Evolutionary conservation across 1,284 basidiomycete species (phyloP).

Genomic region (Afroboletus lepidellus): DNA sequence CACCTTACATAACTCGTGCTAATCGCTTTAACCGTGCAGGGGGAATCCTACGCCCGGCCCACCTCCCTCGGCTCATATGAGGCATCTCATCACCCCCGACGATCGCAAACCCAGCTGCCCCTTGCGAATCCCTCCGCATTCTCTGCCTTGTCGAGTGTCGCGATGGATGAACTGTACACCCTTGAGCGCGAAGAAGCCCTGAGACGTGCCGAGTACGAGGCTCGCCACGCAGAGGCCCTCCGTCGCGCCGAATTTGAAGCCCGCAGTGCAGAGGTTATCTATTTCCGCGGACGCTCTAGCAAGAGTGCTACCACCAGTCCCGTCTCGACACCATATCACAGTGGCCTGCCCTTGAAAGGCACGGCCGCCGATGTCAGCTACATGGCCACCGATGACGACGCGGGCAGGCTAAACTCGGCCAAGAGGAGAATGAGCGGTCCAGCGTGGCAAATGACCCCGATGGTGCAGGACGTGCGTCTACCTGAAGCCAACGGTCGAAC

Average conservation of each 20-base stretch:
- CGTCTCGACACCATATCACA: constrained; percentile 49
- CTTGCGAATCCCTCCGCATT: constrained; percentile 54
- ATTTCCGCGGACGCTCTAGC: constrained; percentile 42
- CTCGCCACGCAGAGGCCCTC: constrained; percentile 75
- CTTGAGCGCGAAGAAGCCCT: constrained; percentile 84
- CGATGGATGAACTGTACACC: constrained; percentile 83
- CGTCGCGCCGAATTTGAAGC: constrained; percentile 77
- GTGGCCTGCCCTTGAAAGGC: constrained; percentile 23
- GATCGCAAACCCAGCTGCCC: constrained; percentile 38
- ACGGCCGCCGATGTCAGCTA: constrained; percentile 38
- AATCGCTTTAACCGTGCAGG: constrained; percentile 36
- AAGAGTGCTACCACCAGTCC: constrained; percentile 76
- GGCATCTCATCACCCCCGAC: constrained; percentile 41
- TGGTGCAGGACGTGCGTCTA: constrained; percentile 29
- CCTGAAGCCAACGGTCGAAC: constrained; percentile 23
- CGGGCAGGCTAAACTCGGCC: constrained; percentile 18
- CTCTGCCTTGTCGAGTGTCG: constrained; percentile 73
- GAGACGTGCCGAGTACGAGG: constrained; percentile 82
- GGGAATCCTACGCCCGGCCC: constrained; percentile 67
- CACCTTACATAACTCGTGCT: constrained; percentile 24
- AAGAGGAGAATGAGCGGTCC: constrained; percentile 51
- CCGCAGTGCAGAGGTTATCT: constrained; percentile 57
- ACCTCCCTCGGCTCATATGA: constrained; percentile 55
- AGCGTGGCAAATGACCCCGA: constrained; percentile 48
- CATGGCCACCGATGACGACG: constrained; percentile 27